A percentile compares a stretch with the other conserved stretches of the same genome.
phyloP scores from a whole-genome alignment of 371 early-diverging fungal genomes.

The Mucor circinelloides region DNA sequence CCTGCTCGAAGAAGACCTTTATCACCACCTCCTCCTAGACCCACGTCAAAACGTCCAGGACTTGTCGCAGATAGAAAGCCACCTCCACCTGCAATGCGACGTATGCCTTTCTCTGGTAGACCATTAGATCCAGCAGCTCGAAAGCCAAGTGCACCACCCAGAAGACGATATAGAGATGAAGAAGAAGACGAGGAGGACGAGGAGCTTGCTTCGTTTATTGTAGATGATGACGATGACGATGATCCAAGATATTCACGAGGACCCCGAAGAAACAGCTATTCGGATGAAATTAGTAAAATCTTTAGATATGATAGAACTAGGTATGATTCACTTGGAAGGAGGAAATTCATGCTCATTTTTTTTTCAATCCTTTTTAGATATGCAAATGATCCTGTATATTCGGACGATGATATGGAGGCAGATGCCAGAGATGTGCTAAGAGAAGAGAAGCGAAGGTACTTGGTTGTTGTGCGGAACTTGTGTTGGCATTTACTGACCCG shows the following conservation, averaged over 20 bases:
- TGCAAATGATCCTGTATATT: conserved; percentile 48
- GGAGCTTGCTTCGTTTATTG: conserved; percentile 44
- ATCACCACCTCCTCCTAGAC: conserved; percentile 9
- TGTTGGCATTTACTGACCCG: neutral
- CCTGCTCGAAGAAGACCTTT: conserved; percentile 11
- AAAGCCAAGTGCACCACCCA: neutral
- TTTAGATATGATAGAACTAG: conserved; percentile 48
- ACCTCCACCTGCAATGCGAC: conserved; percentile 14
- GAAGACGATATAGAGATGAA: conserved; percentile 18
- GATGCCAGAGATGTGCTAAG: conserved; percentile 56
- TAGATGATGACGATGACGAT: conserved; percentile 50
- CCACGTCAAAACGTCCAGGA: neutral
- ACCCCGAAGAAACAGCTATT: conserved; percentile 23
- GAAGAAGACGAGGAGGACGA: conserved; percentile 44
- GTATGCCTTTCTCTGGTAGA: conserved; percentile 41
- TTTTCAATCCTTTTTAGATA: conserved; percentile 33
- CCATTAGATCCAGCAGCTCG: conserved; percentile 17
- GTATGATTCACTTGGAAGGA: conserved; percentile 1
- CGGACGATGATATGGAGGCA: conserved; percentile 69
- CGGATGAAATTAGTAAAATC: conserved; percentile 51
- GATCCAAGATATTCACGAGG: conserved; percentile 17
- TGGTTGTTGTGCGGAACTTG: neutral
- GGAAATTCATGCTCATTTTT: neutral
- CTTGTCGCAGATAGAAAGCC: neutral
- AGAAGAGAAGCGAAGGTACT: conserved; percentile 63